phyloP scores from a whole-genome alignment of 1,284 basidiomycete genomes.

The Tylopilus sp. region DNA sequence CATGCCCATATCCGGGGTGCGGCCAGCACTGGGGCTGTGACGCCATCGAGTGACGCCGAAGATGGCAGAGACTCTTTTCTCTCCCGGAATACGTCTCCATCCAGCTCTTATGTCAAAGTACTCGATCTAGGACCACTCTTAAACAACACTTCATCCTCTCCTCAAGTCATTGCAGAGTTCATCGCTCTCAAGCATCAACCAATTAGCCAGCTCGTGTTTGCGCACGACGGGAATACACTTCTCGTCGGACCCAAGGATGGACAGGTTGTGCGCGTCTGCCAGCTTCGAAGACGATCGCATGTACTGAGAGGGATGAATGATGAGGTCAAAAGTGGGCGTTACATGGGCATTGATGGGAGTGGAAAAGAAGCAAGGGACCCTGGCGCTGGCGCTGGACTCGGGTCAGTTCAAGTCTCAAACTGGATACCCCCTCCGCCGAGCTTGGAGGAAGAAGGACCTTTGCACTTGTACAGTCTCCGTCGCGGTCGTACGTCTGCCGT shows the following conservation, averaged over 20 bases:
- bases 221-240: slow-evolving; percentile 56
- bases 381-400: slow-evolving; percentile 8
- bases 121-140: slow-evolving; percentile 50
- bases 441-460: slow-evolving; percentile 36
- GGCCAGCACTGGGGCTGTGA: slow-evolving; percentile 8
- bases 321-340: background rate
- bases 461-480: slow-evolving; percentile 67
- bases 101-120: slow-evolving; percentile 47
- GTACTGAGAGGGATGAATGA: slow-evolving; percentile 12
- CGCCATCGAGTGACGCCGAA: slow-evolving; percentile 13
- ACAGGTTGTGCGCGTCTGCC: slow-evolving; percentile 55
- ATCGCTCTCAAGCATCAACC: slow-evolving; percentile 45
- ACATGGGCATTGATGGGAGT: background rate
- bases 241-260: slow-evolving; percentile 59
- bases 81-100: background rate
- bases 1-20: slow-evolving; percentile 11
- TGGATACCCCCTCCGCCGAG: slow-evolving; percentile 2
- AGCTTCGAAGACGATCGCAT: slow-evolving; percentile 43
- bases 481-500: slow-evolving; percentile 69
- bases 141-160: slow-evolving; percentile 15
- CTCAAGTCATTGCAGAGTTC: slow-evolving; percentile 46
- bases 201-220: slow-evolving; percentile 55
- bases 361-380: slow-evolving; percentile 7
- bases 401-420: slow-evolving; percentile 1
- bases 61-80: slow-evolving; percentile 6